Evolutionary conservation across 768 basidiomycete genomes (phyloP).

Genomic region (Gloeostereum incarnatum): DNA sequence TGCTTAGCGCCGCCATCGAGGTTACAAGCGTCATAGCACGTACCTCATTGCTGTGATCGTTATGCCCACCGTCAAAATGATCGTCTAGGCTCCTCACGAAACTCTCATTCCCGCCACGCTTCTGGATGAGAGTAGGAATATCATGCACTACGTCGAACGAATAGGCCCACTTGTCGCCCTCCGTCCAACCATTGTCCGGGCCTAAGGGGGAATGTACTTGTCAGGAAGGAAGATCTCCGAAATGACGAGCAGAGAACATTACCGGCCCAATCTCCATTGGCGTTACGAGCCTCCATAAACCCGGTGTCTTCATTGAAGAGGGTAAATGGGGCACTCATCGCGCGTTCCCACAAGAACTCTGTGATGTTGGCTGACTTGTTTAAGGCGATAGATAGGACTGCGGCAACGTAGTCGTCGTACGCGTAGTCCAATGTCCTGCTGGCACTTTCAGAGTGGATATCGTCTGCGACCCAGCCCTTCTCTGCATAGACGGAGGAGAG

Average conservation of each 20-base stretch:
- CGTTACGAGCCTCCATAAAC: constrained; percentile 77
- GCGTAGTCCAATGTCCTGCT: constrained; percentile 18
- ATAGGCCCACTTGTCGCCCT: constrained; percentile 74
- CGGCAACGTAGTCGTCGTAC: constrained; percentile 68
- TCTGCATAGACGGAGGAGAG: constrained; percentile 57
- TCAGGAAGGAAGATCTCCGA: neutral
- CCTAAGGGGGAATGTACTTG: constrained; percentile 1
- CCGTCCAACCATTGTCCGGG: constrained; percentile 67
- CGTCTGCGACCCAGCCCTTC: constrained; percentile 46
- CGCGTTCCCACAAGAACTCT: constrained; percentile 43
- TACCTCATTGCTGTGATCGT: constrained; percentile 78
- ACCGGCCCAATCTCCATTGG: constrained; percentile 66
- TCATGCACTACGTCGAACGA: constrained; percentile 74
- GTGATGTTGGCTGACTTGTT: constrained; percentile 38
- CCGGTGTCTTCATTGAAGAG: constrained; percentile 63
- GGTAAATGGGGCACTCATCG: constrained; percentile 45
- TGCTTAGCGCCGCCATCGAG: neutral
- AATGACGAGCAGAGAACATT: constrained; percentile 5
- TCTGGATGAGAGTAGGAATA: constrained; percentile 47
- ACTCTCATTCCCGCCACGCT: constrained; percentile 52
- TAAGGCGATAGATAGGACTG: constrained; percentile 48
- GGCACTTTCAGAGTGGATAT: constrained; percentile 6
- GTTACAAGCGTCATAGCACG: constrained; percentile 6
- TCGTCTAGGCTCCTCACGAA: constrained; percentile 64
- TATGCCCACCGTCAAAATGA: constrained; percentile 54